Conservation (phyloP, 768 basidiomycete species). For the Gyrodon lividus region DNA sequence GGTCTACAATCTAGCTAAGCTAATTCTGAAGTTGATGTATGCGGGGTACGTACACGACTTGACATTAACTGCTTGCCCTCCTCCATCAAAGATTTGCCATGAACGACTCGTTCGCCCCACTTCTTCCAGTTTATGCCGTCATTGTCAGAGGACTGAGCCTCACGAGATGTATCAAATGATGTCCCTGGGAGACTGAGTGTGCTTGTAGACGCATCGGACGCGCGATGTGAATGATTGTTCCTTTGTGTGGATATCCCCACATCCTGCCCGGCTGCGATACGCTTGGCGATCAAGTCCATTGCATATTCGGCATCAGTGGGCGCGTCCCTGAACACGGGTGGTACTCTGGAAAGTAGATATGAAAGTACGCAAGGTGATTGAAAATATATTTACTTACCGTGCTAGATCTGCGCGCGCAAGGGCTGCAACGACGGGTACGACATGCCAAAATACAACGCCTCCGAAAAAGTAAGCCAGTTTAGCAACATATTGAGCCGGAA, state of each 20-base stretch:
- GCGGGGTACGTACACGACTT: conserved; percentile 32
- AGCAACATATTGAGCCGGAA: conserved; percentile 50
- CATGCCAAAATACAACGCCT: conserved; percentile 65
- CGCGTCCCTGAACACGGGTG: conserved; percentile 46
- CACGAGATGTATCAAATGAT: not conserved
- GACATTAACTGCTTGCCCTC: conserved; percentile 42
- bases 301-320: conserved; percentile 72
- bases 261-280: conserved; percentile 54
- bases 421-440: conserved; percentile 52
- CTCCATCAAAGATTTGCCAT: conserved; percentile 43
- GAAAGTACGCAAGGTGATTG: not conserved
- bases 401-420: conserved; percentile 46
- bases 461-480: conserved; percentile 46
- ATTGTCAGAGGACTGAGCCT: conserved; percentile 4
- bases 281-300: conserved; percentile 63
- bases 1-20: conserved; percentile 9
- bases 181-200: not conserved
- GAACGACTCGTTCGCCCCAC: conserved; percentile 48
- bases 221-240: conserved; percentile 18
- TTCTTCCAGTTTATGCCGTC: conserved; percentile 52
- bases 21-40: conserved; percentile 10
- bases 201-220: conserved; percentile 14
- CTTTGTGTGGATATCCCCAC: conserved; percentile 35
- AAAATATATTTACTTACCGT: conserved; percentile 36
- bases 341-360: conserved; percentile 36